phyloP scores from a whole-genome alignment of 176 grass and related monocot genomes.

The Oryza glaberrima region DNA sequence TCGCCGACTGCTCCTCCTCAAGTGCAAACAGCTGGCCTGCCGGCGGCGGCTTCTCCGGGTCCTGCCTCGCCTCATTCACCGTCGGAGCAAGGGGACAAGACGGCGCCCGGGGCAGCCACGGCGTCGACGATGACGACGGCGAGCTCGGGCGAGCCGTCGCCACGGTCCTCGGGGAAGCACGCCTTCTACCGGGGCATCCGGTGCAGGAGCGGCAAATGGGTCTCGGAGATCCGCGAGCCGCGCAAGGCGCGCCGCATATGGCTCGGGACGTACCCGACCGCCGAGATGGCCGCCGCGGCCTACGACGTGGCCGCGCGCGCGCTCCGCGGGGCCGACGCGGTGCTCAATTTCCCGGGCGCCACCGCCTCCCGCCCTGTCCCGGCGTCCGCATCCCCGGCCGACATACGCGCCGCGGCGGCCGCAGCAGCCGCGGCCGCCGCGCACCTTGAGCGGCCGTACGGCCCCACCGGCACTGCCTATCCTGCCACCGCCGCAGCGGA shows the following conservation, averaged over 20 bases:
- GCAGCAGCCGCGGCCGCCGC: conserved; percentile 44
- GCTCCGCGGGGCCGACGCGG: conserved; percentile 71
- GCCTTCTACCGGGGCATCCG: conserved; percentile 87
- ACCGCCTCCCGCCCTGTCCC: conserved; percentile 36
- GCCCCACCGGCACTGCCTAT: too few species aligned
- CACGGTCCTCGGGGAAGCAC: conserved; percentile 56
- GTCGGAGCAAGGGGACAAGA: background rate
- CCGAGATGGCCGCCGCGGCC: conserved; percentile 91
- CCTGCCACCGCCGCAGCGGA: background rate
- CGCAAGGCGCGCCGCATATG: conserved; percentile 88
- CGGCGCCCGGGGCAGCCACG: background rate
- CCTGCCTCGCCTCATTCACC: conserved; percentile 39
- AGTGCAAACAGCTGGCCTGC: conserved; percentile 18
- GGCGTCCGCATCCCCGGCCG: conserved; percentile 39
- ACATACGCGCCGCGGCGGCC: conserved; percentile 74
- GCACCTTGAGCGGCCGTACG: conserved; percentile 10
- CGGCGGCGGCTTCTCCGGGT: background rate
- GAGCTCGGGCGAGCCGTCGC: conserved; percentile 52
- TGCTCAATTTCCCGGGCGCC: conserved; percentile 75
- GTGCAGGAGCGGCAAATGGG: conserved; percentile 90
- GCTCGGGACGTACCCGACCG: conserved; percentile 90
- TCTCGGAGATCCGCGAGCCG: conserved; percentile 97
- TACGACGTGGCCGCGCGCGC: conserved; percentile 86
- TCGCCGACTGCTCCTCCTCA: conserved; percentile 12
- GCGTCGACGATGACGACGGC: background rate